Percentiles rank a stretch among this genome's conserved stretches.
phyloP scores from a whole-genome alignment of 1,284 basidiomycete genomes.

The Vanrija sp. region DNA sequence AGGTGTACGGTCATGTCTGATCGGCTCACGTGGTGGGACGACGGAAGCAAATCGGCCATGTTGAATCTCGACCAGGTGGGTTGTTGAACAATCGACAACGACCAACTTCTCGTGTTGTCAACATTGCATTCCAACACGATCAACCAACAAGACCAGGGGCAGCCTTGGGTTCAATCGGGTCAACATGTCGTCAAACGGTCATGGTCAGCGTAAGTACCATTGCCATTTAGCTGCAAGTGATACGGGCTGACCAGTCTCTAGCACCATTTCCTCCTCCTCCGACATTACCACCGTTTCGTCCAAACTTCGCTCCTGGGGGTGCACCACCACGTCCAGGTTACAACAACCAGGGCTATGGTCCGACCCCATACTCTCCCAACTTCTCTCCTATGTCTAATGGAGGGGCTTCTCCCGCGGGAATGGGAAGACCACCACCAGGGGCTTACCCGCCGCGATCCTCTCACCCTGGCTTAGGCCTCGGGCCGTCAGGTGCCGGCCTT shows the following conservation, averaged over 20 bases:
- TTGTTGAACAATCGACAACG: no score
- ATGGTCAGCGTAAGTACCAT: no score
- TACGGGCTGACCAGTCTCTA: not conserved
- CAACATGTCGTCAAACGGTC: no score
- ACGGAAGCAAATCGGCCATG: no score
- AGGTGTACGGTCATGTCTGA: no score
- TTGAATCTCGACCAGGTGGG: no score
- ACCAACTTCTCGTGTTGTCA: no score
- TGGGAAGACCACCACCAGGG: not conserved
- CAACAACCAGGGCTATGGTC: not conserved
- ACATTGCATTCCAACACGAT: no score
- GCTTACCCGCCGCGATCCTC: not conserved
- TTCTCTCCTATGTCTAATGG: not conserved
- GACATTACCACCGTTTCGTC: conserved; percentile 30
- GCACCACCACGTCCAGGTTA: not conserved
- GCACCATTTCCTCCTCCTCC: conserved; percentile 7
- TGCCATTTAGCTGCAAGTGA: no score
- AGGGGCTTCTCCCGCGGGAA: not conserved
- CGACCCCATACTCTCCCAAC: conserved; percentile 19
- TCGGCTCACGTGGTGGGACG: no score
- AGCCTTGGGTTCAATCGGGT: no score
- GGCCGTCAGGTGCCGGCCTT: not conserved
- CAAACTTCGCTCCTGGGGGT: conserved; percentile 26
- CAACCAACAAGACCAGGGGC: no score
- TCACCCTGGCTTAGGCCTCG: not conserved